These are phyloP conservation scores for Cutaneotrichosporon daszewskae DNA, from an alignment of 1,284 basidiomycete genomes.

Conservation along the genomic window DNA sequence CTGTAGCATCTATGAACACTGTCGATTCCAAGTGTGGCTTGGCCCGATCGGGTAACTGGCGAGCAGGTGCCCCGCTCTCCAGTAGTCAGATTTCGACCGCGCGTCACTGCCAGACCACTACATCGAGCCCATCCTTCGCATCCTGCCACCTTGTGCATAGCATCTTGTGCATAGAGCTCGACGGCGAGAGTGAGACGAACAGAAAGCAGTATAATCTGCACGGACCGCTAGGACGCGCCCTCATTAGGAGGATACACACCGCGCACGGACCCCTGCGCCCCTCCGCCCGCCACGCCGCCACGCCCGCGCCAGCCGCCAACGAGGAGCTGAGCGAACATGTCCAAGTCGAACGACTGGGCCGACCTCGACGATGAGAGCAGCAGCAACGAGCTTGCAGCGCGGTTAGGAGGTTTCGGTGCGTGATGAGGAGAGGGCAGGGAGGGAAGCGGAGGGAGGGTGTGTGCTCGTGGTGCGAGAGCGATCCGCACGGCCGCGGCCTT, in stretches of 20 bases:
- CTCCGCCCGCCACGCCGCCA: neutral
- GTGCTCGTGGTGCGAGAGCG: neutral
- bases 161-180: neutral
- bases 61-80: no score
- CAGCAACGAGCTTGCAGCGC: conserved; percentile 14
- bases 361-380: conserved; percentile 25
- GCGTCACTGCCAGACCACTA: no score
- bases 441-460: no score
- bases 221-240: neutral
- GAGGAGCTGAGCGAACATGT: neutral
- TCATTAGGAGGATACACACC: neutral
- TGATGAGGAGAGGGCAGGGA: no score
- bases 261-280: neutral
- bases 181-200: neutral
- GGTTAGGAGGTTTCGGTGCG: conserved; percentile 19
- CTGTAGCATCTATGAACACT: no score
- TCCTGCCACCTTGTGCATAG: neutral
- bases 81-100: no score
- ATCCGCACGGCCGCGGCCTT: neutral
- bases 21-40: neutral
- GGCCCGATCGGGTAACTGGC: no score
- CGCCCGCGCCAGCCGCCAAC: neutral
- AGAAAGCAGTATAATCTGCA: neutral
- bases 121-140: no score
- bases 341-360: conserved; percentile 29